Conservation (phyloP, 1,139 yeast species). For the Diutina pseudorugosa region DNA sequence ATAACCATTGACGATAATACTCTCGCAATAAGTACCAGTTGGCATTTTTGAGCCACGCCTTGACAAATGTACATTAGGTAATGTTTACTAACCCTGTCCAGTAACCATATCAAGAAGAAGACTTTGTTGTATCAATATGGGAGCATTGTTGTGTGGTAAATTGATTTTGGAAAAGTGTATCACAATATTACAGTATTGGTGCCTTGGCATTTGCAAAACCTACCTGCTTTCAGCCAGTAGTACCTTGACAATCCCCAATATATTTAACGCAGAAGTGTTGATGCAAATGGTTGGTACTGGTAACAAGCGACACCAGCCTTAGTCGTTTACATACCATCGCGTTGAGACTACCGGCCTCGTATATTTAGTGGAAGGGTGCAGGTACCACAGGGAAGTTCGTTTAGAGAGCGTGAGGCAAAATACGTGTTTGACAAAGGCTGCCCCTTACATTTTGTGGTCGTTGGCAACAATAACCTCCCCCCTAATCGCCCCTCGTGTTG, state of each 20-base stretch:
- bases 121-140: no score
- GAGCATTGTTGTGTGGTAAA: background rate
- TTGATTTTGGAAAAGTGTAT: background rate
- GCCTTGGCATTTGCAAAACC: background rate
- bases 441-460: background rate
- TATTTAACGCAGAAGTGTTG: background rate
- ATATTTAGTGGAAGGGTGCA: background rate
- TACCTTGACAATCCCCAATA: background rate
- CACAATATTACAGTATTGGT: background rate
- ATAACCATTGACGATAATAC: no score
- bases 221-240: background rate
- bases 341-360: background rate
- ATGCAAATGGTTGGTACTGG: background rate
- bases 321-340: no score
- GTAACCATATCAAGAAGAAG: no score
- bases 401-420: background rate
- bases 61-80: no score
- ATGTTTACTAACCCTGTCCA: no score
- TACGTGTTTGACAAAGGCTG: background rate
- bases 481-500: background rate
- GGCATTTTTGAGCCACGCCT: no score
- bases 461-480: background rate
- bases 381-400: background rate
- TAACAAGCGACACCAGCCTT: no score
- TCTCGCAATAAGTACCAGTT: no score